Conservation (phyloP, 192 early-diverging fungal genomes). For the Gonapodya sp. region DNA sequence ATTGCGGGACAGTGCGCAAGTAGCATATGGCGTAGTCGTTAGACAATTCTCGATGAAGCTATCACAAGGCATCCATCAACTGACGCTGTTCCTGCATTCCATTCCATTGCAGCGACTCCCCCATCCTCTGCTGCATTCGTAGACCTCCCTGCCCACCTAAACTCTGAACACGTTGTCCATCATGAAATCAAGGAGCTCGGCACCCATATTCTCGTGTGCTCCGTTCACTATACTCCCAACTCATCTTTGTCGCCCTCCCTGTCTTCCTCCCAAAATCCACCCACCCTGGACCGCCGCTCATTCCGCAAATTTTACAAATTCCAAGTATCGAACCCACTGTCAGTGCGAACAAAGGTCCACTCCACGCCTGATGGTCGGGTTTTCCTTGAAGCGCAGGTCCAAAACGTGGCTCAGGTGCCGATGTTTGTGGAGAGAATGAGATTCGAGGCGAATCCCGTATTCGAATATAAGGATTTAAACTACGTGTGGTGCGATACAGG, state of each 20-base stretch:
- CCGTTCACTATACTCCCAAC: slow-evolving; percentile 58
- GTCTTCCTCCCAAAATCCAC: neutral
- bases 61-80: too few relatives aligned
- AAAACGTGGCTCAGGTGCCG: slow-evolving; percentile 65
- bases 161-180: slow-evolving; percentile 63
- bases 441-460: slow-evolving; percentile 73
- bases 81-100: too few relatives aligned
- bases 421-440: slow-evolving; percentile 83
- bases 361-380: slow-evolving; percentile 54
- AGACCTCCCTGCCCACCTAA: slow-evolving; percentile 41
- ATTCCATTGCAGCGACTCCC: neutral
- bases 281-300: slow-evolving; percentile 41
- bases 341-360: slow-evolving; percentile 95
- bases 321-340: slow-evolving; percentile 88
- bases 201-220: slow-evolving; percentile 81
- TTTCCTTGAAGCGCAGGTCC: slow-evolving; percentile 88
- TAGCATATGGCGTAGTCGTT: too few relatives aligned
- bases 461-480: slow-evolving; percentile 61
- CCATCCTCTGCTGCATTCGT: neutral
- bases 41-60: too few relatives aligned
- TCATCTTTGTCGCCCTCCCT: slow-evolving; percentile 18
- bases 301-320: slow-evolving; percentile 94
- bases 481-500: slow-evolving; percentile 5
- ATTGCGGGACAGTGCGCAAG: too few relatives aligned
- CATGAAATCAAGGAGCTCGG: slow-evolving; percentile 97